Conservation (phyloP, 2,329 filamentous ascomycete genomes). For the Diaporthe sp. region DNA sequence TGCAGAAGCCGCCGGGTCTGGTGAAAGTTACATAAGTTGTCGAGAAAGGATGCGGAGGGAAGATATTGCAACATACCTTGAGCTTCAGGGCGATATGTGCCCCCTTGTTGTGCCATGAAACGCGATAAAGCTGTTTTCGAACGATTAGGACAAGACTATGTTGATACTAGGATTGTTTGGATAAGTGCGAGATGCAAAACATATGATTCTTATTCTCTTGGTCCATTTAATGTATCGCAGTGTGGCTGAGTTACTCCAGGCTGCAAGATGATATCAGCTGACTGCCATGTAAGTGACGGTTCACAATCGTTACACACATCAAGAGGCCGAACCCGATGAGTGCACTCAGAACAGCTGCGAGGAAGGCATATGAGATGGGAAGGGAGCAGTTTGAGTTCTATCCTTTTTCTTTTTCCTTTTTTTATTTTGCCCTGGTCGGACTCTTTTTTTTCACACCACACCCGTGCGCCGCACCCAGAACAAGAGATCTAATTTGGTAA, state of each 20-base stretch:
- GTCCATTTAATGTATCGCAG: not conserved
- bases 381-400: no score
- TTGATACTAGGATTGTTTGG: not conserved
- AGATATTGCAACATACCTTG: not conserved
- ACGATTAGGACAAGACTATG: not conserved
- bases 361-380: no score
- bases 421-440: no score
- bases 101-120: not conserved
- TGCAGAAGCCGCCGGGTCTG: not conserved
- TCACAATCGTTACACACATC: not conserved
- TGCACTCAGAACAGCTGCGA: no score
- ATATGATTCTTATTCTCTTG: not conserved
- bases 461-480: no score
- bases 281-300: not conserved
- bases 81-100: not conserved
- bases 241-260: not conserved
- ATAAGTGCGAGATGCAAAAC: not conserved
- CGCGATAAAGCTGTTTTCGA: not conserved
- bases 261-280: slow-evolving; percentile 1
- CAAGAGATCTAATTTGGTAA: no score
- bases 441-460: no score
- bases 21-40: not conserved
- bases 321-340: not conserved
- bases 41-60: not conserved
- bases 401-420: no score